Evolutionary conservation across 495 filamentous ascomycete species (phyloP), one percentile per base, ranked within the genome.

Genomic region (Trichoderma erinaceum): DNA sequence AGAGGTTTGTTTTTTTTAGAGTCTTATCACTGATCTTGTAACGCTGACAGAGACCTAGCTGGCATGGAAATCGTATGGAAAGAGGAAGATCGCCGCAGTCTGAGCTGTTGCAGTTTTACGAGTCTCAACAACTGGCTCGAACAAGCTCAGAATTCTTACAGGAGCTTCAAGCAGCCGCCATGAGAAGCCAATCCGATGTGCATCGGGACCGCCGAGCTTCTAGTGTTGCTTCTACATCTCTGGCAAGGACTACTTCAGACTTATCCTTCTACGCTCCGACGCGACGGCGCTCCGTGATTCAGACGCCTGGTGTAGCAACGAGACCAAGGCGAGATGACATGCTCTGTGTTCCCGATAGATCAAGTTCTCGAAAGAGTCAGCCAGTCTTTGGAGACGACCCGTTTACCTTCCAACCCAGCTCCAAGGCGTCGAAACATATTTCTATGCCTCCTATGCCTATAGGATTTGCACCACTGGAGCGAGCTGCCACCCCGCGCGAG

Each of bases 261-360:
- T 11, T 78, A 41, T 83, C 81, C 23, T 68, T 84, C 18, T 83
- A 83, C 68, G 76, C 80, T 64, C 81, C 81, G 15, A 78, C 81
- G 68, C 75, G 81, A 52, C 73, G 81, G 50, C 78, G 78, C 41
- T 83, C 81, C 25, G 67, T 82, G 7, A 78, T 82, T 29, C 78
- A 75, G 71, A 83, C 76, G 4, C 81, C 81, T 2, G 81, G 81
- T 13, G 71, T 84, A 38, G 81, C 81, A 18, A 84, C 81, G 27
- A 77, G 81, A 21, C 71, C 69, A 48, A 69, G 68, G 63, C 70
- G 70, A 35, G 61, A 66, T 66, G 67, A 68, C 50, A 65, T 70
- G 18, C 68, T 66, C 48, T 71, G 75, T 13, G 6, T 68, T 29
- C 52, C 66, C 6, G 58, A 43, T 38, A 77, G 67, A 35, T 58